Evolutionary conservation across 495 filamentous ascomycete species (phyloP).

Genomic region (Chaetomium tenue): DNA sequence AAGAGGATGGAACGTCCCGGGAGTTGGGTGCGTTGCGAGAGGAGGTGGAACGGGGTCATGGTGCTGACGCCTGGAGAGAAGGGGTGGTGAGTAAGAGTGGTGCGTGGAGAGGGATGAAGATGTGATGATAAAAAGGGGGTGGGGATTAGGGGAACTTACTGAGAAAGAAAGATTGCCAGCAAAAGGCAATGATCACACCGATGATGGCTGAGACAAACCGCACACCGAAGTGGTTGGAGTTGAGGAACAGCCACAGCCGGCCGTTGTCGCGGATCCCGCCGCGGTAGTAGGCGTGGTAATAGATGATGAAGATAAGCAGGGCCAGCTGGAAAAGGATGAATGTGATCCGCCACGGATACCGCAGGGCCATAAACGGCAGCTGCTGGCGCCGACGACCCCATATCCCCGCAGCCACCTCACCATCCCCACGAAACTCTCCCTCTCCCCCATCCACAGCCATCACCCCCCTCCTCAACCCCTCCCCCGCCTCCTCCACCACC

Average conservation of each 20-base stretch:
- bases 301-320: conserved; percentile 34
- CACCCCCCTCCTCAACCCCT: conserved; percentile 16
- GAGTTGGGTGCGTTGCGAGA: conserved; percentile 27
- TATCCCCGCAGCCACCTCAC: neutral
- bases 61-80: conserved; percentile 35
- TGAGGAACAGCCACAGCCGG: conserved; percentile 34
- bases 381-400: conserved; percentile 4
- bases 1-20: conserved; percentile 32
- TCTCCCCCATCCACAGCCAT: conserved; percentile 4
- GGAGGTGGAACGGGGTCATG: conserved; percentile 33
- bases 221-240: conserved; percentile 37
- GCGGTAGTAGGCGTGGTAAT: conserved; percentile 37
- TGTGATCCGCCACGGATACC: conserved; percentile 31
- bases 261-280: conserved; percentile 29
- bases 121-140: neutral
- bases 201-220: conserved; percentile 38
- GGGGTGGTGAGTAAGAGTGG: neutral
- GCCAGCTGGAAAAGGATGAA: conserved; percentile 32
- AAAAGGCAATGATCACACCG: conserved; percentile 37
- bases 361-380: conserved; percentile 34
- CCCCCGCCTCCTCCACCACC: conserved; percentile 33
- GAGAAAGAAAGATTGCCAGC: conserved; percentile 38
- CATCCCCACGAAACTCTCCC: conserved; percentile 13
- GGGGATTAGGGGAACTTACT: conserved; percentile 21
- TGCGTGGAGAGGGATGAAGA: neutral